Percentiles rank a stretch among this genome's conserved stretches.
These are phyloP conservation scores for Dissoconium aciculare DNA, from an alignment of 2,329 filamentous ascomycete species.

Conservation along the genomic window DNA sequence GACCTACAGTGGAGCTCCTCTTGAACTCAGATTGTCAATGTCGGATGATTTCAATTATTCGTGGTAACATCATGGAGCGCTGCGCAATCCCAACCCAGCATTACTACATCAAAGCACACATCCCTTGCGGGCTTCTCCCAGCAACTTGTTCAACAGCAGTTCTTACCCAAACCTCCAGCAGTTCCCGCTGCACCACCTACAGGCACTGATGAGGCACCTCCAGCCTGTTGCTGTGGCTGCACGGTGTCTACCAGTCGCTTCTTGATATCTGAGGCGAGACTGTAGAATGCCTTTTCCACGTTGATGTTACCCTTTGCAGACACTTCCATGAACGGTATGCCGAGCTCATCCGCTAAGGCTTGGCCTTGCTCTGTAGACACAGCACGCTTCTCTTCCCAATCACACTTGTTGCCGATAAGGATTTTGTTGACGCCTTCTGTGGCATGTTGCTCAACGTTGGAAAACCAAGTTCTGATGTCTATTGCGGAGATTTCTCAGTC, in stretches of 20 bases:
- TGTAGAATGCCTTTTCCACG: conserved; percentile 97
- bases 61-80: too few relatives aligned
- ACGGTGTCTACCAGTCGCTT: conserved; percentile 84
- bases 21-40: too few relatives aligned
- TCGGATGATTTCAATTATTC: too few relatives aligned
- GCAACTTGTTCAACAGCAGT: conserved; percentile 58
- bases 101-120: too few relatives aligned
- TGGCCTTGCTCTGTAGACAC: conserved; percentile 89
- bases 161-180: conserved; percentile 23
- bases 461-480: conserved; percentile 99
- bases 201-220: conserved; percentile 13
- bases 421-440: conserved; percentile 99
- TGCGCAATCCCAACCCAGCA: too few relatives aligned
- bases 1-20: too few relatives aligned
- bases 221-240: conserved; percentile 56
- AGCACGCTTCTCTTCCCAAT: conserved; percentile 98
- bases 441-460: conserved; percentile 95
- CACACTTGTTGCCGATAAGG: conserved; percentile 98
- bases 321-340: conserved; percentile 96
- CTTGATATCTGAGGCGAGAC: conserved; percentile 90
- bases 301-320: conserved; percentile 99
- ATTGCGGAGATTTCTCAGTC: conserved; percentile 14
- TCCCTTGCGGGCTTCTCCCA: too few relatives aligned
- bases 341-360: conserved; percentile 82
- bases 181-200: conserved; percentile 18